Evolutionary conservation across 179 eudicot species (phyloP), one percentile per base, ranked within the genome.

Genomic region (Silene coronaria): DNA sequence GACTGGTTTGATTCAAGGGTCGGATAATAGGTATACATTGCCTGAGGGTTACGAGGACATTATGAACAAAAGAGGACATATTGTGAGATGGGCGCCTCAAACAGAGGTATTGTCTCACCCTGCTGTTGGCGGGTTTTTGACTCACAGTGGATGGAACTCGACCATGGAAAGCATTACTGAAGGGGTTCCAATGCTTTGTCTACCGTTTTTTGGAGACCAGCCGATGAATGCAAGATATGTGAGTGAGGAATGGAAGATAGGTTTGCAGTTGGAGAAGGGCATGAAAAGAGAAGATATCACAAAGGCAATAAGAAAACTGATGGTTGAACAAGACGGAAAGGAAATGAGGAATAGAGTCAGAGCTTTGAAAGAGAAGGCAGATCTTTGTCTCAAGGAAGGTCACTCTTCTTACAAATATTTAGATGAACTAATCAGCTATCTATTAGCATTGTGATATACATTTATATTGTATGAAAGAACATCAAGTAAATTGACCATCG

Each of bases 151-250:
- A 22, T 83, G 86, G 86, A 83, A 83, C 53, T 83, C 86, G 8
- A 81, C 83, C 0, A 4, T 80, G 23, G 84, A 83, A 77, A 84
- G 91, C 45, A 83, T 86, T 4, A 81, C 77, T 57, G 86, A 86
- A 80, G 91, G 91, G 12, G 83, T 86, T 2, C 89, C 91, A 1
- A 86, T 86, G 91, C 80, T 88, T 17, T 88, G 89, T 79, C 6
- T 78, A 6, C 86, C 86, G 4, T 80, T 71, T 59, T 80, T 78
- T 14, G 78, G 64, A 9, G 86, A 83, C 65, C 86, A 83, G 59
- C 53, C 60, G 61, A 60, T 76, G 42, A 83, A 80, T 78, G 80
- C 78, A 4, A 74, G 88, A 66, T 77, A 76, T 67, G 76, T 82
- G 36, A 66, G 69, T 34, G 82, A 88, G 46, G 76, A 74, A 34